Base-by-base conservation (phyloP, 208 protist species). In the Leishmania tropica region DNA sequence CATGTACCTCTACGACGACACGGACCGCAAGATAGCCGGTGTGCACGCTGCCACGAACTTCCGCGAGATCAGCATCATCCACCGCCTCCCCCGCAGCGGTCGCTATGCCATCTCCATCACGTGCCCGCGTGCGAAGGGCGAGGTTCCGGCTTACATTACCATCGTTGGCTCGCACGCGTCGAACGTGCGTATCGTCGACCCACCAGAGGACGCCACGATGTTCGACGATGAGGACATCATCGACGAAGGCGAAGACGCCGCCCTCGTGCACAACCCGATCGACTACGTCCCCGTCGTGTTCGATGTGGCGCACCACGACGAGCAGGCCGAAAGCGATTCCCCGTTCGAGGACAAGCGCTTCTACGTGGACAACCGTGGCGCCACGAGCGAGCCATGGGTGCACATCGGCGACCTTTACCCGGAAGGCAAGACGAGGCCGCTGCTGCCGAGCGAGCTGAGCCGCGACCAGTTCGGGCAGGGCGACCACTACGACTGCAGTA, bases 41-140 rank as follows among this genome's bases (percentile, higher is more conserved):
- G 90, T 95, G 47, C 85, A 92, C 68, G 86, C 88, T 10, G 93
- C 93, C 15, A 96, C 91, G n/a, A 96, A 96, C 83, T 96, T 90
- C 74, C 91, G 93, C 47, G 93, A 96, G 73, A 93, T 90, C 48
- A 90, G 90, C 72, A 53, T 95, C 75, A 89, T 93, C 19, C 87
- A 94, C 53, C 88, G 87, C 60, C 76, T 93, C 5, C 84, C 87
- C 4, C 75, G 79, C 31, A 88, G 87, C 75, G 93, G 91, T 2
- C 89, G 90, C 21, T 95, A 96, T 71, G 92, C 93, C 17, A 67
- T 95, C 45, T 94, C 86, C 31, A 47, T 94, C 35, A 95, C 93
- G 48, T 96, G 91, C 75, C 93, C 91, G 2, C 87, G 90, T 35
- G 84, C 80, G 31, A 92, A 88, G 53, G 88, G 87, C 47, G 76